Percentiles rank a stretch among this genome's conserved stretches.
These are phyloP conservation scores for Lecanoromycetidae sp. DNA, from an alignment of 2,329 filamentous ascomycete genomes.

Conservation along the genomic window DNA sequence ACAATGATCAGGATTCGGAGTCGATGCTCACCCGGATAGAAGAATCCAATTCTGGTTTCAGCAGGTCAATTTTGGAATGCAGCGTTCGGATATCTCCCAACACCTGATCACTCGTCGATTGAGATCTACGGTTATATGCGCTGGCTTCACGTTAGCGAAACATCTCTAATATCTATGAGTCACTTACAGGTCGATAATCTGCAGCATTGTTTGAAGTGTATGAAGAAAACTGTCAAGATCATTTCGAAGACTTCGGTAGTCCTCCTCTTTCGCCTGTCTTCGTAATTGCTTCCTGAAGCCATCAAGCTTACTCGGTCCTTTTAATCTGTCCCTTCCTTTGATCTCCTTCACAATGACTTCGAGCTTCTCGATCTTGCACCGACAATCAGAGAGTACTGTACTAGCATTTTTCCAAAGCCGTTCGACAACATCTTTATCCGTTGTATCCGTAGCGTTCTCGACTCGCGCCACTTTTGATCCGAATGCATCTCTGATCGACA, in stretches of 20 bases:
- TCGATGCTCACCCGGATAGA: too few relatives aligned
- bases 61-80: too few relatives aligned
- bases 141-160: not conserved
- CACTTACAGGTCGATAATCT: not conserved
- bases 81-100: too few relatives aligned
- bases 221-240: not conserved
- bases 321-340: not conserved
- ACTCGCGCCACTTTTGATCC: not conserved
- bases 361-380: not conserved
- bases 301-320: not conserved
- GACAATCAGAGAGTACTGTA: not conserved
- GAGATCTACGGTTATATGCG: too few relatives aligned
- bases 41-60: too few relatives aligned
- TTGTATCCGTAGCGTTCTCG: too few relatives aligned
- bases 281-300: conserved; percentile 4
- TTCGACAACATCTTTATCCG: too few relatives aligned
- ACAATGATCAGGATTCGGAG: too few relatives aligned
- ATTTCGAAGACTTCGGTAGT: not conserved
- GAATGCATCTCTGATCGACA: not conserved
- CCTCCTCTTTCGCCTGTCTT: conserved; percentile 9
- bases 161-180: not conserved
- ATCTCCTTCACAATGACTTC: conserved; percentile 1
- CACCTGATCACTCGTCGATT: too few relatives aligned
- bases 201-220: conserved; percentile 1
- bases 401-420: too few relatives aligned